These are phyloP conservation scores for Neurospora sp. DNA, from an alignment of 495 filamentous ascomycete genomes.

Conservation along the genomic window DNA sequence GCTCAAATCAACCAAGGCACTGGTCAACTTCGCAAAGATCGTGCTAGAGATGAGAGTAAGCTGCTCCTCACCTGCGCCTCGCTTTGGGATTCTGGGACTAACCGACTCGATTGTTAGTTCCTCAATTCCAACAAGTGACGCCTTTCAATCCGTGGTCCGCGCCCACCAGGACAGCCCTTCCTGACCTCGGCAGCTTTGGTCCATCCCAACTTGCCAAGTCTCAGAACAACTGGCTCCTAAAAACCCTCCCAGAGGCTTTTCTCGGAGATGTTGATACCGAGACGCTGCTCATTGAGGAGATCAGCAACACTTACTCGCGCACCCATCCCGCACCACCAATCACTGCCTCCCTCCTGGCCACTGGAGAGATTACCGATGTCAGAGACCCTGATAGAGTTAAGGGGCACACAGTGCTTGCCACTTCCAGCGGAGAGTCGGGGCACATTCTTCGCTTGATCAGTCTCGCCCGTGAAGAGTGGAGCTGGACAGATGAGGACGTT, in stretches of 20 bases:
- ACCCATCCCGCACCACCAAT: not conserved
- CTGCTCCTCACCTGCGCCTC: not conserved
- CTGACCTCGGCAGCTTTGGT: slow-evolving; percentile 5
- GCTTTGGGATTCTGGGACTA: not conserved
- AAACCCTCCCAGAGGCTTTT: slow-evolving; percentile 28
- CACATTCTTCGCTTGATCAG: slow-evolving; percentile 41
- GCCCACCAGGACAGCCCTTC: slow-evolving; percentile 4
- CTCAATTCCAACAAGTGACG: slow-evolving; percentile 31
- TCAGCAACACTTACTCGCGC: slow-evolving; percentile 2
- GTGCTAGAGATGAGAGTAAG: slow-evolving; percentile 15
- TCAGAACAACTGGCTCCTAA: slow-evolving; percentile 30
- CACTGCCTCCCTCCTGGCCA: slow-evolving; percentile 19
- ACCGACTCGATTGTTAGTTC: slow-evolving; percentile 21
- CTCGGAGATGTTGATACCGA: slow-evolving; percentile 20
- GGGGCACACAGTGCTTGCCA: slow-evolving; percentile 32
- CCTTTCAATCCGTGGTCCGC: slow-evolving; percentile 27
- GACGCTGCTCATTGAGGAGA: slow-evolving; percentile 19
- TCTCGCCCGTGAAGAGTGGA: slow-evolving; percentile 29
- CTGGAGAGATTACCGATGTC: slow-evolving; percentile 29
- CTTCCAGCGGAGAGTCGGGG: slow-evolving; percentile 39
- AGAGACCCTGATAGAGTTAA: slow-evolving; percentile 8
- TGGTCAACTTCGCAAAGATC: slow-evolving; percentile 14
- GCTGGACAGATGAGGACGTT: slow-evolving; percentile 35
- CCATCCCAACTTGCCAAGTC: slow-evolving; percentile 11
- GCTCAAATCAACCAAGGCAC: slow-evolving; percentile 1